These are phyloP conservation scores for Torulaspora gathmanii DNA, from an alignment of 805 yeast species.

Conservation along the genomic window DNA sequence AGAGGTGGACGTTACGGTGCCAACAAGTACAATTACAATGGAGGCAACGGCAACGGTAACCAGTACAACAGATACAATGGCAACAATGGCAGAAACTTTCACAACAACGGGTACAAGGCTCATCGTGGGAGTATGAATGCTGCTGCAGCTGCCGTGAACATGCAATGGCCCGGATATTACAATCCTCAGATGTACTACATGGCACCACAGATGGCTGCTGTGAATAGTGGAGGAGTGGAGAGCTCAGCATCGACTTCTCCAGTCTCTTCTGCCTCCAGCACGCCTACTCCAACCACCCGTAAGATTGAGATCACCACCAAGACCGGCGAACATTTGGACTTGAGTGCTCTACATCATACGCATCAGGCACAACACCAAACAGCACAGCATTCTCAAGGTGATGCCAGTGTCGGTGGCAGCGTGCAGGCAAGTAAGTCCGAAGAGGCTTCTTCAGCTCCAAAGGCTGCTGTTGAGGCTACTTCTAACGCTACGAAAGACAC, in stretches of 20 bases:
- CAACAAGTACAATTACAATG: constrained; percentile 13
- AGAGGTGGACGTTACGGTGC: constrained; percentile 15
- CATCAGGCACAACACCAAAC: constrained; percentile 13
- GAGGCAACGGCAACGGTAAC: constrained; percentile 4
- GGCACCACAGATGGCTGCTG: constrained; percentile 23
- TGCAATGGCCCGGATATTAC: constrained; percentile 30
- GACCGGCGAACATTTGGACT: constrained; percentile 32
- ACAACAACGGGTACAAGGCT: constrained; percentile 14
- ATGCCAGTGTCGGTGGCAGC: neutral
- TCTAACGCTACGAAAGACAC: constrained; percentile 5
- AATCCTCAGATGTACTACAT: constrained; percentile 27
- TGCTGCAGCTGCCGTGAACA: constrained; percentile 15
- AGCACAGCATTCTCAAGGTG: neutral
- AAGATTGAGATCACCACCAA: constrained; percentile 35
- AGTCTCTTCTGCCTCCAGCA: constrained; percentile 10
- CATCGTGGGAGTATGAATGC: constrained; percentile 14
- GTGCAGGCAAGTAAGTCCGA: neutral
- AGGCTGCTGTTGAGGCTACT: constrained; percentile 4
- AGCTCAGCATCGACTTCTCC: constrained; percentile 13
- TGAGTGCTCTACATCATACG: constrained; percentile 27
- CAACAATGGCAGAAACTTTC: constrained; percentile 9
- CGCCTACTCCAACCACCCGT: constrained; percentile 19
- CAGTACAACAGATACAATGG: constrained; percentile 16
- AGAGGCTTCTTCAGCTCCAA: constrained; percentile 2
- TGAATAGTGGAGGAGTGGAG: constrained; percentile 10